Base-by-base conservation (phyloP, 768 basidiomycete species). In the Phylloporus scabripes region DNA sequence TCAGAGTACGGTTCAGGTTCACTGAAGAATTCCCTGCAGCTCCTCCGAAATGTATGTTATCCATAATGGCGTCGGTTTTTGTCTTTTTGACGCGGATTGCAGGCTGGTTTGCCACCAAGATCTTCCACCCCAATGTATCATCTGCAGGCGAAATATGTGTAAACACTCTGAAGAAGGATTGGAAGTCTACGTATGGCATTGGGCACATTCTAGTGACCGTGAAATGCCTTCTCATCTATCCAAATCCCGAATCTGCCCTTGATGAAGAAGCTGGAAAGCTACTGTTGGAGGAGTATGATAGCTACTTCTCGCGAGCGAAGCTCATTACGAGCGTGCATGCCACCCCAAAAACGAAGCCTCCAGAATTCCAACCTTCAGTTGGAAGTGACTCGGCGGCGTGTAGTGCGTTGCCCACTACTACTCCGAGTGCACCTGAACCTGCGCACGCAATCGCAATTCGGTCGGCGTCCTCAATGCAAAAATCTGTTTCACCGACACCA, bases 71-170 rank as follows among this genome's bases (percentile, higher is more conserved):
- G 1, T 29, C 7, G 50, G 9, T 7, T 11, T 15, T 45, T 14
- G 4, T 4, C 21, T 17, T 47, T 28, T 18, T 55, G 51, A 64
- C 41, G 26, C 29, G 46, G 45, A 10, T 28, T 36, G 10, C 56
- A 95, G 93, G 94, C 62, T 85, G 89, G 74, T 87, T 96, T 57
- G 72, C 78, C 12, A 96, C 94, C 43, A 96, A 95, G 73, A 94
- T 98, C 49, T 97, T 97, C 69, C 94, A 97, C 60, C 94, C 95
- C 0, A 98, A 98, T 60, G 92, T 98, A 34, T 94, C 92, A 0
- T 76, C 79, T 29, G 67, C 79, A 0, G 93, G 93, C 14, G 93
- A 96, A 69, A 97, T 97, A 57, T 97, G 93, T 65, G 93, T 97
- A 12, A 95, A 94, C 71, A 97, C 93, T 7, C 72, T 97, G 21